These are phyloP conservation scores for Fusarium sp. DNA, from an alignment of 2,329 filamentous ascomycete genomes.

Conservation along the genomic window DNA sequence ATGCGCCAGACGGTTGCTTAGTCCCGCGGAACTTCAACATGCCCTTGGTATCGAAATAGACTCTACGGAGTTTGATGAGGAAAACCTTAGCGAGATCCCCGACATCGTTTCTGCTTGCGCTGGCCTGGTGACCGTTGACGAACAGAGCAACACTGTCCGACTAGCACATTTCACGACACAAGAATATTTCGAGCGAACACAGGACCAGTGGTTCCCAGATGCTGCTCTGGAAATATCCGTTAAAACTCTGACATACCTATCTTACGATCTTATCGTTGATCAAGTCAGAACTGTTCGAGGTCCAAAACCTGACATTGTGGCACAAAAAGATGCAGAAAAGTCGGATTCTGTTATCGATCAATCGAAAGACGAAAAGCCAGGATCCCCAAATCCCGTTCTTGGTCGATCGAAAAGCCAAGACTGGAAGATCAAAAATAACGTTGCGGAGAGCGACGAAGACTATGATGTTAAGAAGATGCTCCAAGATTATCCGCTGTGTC, in stretches of 20 bases:
- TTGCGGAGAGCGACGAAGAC: constrained; percentile 45
- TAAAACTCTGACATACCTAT: not conserved
- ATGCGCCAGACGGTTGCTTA: constrained; percentile 48
- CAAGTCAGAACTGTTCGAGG: not conserved
- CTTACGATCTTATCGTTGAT: not conserved
- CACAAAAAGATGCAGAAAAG: not conserved
- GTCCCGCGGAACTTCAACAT: constrained; percentile 51
- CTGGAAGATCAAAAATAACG: constrained; percentile 31
- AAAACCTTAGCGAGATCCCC: constrained; percentile 48
- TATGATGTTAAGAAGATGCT: constrained; percentile 44
- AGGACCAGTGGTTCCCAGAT: not conserved
- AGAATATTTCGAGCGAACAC: constrained; percentile 52
- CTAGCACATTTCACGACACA: constrained; percentile 59
- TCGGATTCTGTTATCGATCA: not conserved
- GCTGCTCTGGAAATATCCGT: not conserved
- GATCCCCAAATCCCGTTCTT: not conserved
- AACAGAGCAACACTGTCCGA: constrained; percentile 50
- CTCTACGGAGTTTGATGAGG: constrained; percentile 44
- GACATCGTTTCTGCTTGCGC: constrained; percentile 52
- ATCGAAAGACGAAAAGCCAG: constrained; percentile 5
- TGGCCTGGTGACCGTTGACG: constrained; percentile 54
- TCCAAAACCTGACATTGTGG: not conserved
- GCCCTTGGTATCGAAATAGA: constrained; percentile 52
- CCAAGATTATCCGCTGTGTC: constrained; percentile 23
- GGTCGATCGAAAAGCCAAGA: not conserved